Percentiles rank a stretch among this genome's conserved stretches.
These are phyloP conservation scores for Aspergillus tubingensis DNA, from an alignment of 2,329 filamentous ascomycete genomes.

Conservation along the genomic window DNA sequence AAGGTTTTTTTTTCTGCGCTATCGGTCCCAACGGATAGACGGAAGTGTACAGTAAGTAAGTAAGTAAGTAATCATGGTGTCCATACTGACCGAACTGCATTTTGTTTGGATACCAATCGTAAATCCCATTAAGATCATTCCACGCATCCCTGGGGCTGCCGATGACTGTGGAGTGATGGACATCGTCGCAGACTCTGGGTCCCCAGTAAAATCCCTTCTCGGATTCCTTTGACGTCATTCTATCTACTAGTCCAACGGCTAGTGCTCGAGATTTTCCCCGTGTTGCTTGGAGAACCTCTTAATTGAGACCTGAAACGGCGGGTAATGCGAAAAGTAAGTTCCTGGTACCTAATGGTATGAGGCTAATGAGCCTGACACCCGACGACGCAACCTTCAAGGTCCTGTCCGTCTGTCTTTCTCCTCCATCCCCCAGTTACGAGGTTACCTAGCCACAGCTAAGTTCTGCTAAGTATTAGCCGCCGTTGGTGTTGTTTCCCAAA, in stretches of 20 bases:
- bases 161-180: not conserved
- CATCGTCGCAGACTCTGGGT: not conserved
- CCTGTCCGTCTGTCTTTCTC: not conserved
- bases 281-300: not conserved
- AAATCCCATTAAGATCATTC: not conserved
- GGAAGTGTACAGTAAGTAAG: not conserved
- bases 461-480: not conserved
- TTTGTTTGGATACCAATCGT: not conserved
- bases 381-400: not conserved
- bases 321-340: conserved; percentile 7
- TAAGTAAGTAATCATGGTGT: not conserved
- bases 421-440: not conserved
- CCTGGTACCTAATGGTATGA: conserved; percentile 8
- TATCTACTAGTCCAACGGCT: conserved; percentile 3
- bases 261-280: not conserved
- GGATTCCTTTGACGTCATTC: conserved; percentile 19
- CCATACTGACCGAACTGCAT: not conserved
- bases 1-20: not conserved
- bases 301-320: conserved; percentile 5
- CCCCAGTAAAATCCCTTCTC: not conserved
- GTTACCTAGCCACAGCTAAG: not conserved
- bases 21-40: not conserved
- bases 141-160: not conserved
- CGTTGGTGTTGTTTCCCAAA: not conserved
- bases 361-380: conserved; percentile 4